Conservation (phyloP, 140 eudicot genomes). For the Eryngium alpinum region DNA sequence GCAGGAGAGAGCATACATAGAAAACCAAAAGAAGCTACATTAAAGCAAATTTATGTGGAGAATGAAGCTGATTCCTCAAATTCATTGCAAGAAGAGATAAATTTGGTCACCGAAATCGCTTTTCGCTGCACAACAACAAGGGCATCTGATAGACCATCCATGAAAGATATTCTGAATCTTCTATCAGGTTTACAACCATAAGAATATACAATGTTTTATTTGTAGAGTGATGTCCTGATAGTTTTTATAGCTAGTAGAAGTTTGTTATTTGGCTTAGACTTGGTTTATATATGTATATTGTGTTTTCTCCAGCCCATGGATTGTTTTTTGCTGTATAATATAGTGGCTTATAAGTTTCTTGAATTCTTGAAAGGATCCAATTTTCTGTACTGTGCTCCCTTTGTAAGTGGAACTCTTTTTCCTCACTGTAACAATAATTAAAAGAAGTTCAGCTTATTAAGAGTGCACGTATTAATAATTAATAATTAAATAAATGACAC, state of each 20-base stretch:
- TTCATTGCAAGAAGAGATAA: conserved; percentile 45
- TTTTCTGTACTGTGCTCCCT: neutral
- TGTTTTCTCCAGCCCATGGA: neutral
- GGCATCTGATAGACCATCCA: conserved; percentile 59
- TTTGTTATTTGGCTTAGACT: conserved; percentile 1
- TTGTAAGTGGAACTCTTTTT: neutral
- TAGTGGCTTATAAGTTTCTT: conserved; percentile 3
- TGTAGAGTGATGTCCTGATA: neutral
- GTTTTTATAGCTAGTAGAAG: neutral
- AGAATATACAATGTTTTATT: conserved; percentile 6
- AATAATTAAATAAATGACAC: too few relatives aligned
- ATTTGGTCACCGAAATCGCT: conserved; percentile 52
- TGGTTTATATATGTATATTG: neutral
- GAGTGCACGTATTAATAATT: too few relatives aligned
- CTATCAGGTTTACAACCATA: conserved; percentile 36
- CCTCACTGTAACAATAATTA: neutral
- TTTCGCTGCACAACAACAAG: conserved; percentile 56
- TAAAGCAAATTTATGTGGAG: conserved; percentile 45
- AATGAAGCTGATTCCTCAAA: conserved; percentile 42
- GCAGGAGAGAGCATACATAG: conserved; percentile 35
- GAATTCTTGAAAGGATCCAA: neutral
- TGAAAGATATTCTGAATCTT: conserved; percentile 60
- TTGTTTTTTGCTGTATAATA: conserved; percentile 14
- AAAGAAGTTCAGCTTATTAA: too few relatives aligned
- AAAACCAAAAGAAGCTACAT: conserved; percentile 45